Evolutionary conservation across 306 rosid genomes (phyloP), one percentile per base, ranked within the genome.

Genomic region (Calophaca sinica): DNA sequence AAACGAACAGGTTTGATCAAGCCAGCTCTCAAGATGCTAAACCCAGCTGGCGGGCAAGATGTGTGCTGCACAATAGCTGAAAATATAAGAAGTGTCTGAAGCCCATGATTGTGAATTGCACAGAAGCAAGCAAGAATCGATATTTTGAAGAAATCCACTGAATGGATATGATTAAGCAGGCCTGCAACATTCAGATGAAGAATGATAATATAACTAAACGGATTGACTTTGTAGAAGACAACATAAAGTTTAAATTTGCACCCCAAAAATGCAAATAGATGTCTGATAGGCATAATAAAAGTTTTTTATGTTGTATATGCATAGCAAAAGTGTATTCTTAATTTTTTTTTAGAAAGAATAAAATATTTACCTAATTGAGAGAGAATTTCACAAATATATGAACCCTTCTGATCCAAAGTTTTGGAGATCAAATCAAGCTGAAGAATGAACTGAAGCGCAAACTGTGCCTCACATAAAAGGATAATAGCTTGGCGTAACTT

Each of bases 91-190:
- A 91, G 90, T 86, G 90, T 85, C 75, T 86, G 90, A 61, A 82
- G 87, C 26, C 98, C 98, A 77, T 91, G 90, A 78, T 85, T 89
- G 78, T 93, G 96, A 84, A 93, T 84, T 49, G 98, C 91, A 86
- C 98, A 91, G 83, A 91, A 89, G 90, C 93, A 91, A 63, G 90
- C 89, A 58, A 93, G 93, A 78, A 86, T 46, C 2, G 92, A 87
- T 79, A 93, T 84, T 84, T 89, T 85, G 86, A 89, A 82, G 82
- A 91, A 88, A 70, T 89, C 89, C 85, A 86, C 83, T 42, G 90
- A 86, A 80, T 86, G 84, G 73, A 79, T 87, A 83, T 84, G 80
- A 75, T 83, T 83, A 78, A 93, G 86, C 57, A 93, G 82, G 62
- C 98, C 98, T 93, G 92, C 84, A 85, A 60, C 61, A 82, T 72